phyloP scores from a whole-genome alignment of 257 asterid genomes.

The Verbena officinalis region DNA sequence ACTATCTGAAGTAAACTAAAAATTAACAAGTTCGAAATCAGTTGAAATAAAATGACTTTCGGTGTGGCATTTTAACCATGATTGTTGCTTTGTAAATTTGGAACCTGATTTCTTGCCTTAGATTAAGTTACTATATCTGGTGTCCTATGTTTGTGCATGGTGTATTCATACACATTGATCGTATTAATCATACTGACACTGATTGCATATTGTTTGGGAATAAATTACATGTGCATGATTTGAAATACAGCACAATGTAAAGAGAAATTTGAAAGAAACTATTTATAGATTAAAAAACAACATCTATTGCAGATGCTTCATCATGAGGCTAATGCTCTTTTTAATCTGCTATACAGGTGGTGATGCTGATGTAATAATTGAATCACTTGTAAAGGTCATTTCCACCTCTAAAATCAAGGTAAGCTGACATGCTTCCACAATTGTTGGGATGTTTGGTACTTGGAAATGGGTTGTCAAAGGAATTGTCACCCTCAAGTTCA shows the following conservation, averaged over 20 bases:
- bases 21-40: background rate
- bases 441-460: no score
- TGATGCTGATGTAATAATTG: constrained; percentile 51
- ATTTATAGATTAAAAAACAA: background rate
- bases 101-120: no score
- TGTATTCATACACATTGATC: background rate
- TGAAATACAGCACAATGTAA: background rate
- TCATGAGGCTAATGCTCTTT: constrained; percentile 24
- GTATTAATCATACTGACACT: background rate
- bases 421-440: constrained; percentile 13
- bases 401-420: constrained; percentile 69
- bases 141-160: background rate
- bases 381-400: constrained; percentile 61
- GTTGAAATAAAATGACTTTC: background rate
- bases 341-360: constrained; percentile 46
- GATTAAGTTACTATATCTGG: no score
- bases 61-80: background rate
- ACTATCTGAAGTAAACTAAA: background rate
- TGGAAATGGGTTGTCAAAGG: no score
- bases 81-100: background rate
- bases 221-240: background rate
- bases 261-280: background rate
- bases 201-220: constrained; percentile 1
- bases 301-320: background rate
- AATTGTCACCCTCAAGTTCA: no score